Evolutionary conservation across 1,284 basidiomycete genomes (phyloP), one percentile per base, ranked within the genome.

Genomic region (Ustilago loliicola): DNA sequence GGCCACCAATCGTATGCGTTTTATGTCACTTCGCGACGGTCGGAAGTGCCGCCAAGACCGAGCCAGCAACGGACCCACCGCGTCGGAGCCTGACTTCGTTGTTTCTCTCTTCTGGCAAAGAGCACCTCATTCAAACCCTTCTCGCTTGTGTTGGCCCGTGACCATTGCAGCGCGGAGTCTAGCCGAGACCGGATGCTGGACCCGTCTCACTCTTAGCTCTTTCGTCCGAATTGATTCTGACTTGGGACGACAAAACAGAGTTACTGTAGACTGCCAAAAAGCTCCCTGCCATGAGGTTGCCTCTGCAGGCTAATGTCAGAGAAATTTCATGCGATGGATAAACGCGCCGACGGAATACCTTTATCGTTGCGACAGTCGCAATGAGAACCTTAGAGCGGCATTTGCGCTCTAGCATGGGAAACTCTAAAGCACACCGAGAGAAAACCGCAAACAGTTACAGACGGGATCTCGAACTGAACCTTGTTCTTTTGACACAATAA

Each of bases 1-100:
- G 27, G 0, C 48, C 10, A 50, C 48, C 48, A 50, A 50, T 50
- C 48, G 48, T 25, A 50, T 50, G 48, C 11, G 11, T 29, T 50
- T 17, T 25, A 9, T n/a, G 4, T 5, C n/a, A 6, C n/a, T 50
- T 11, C 15, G n/a, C 10, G 11, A 23, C 5, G 17, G 45, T 47
- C n/a, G n/a, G 45, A 23, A 6, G 45, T 47, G 45, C 45, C 45
- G 45, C 45, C 45, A 47, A 47, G 45, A 30, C 50, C 50, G 50
- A 51, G 23, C 13, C 27, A 51, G 29, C 45, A 47, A 21, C 45
- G 45, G 29, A 8, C 8, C 27, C 47, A 25, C 23, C 6, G 11
- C 15, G 25, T 50, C 47, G 47, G 47, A 50, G 47, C 6, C 10
- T 32, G 21, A 48, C 21, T 25, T 48, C 6, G n/a, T 21, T 48